phyloP scores from a whole-genome alignment of 352 stramenopile species.

The Phytophthora kernoviae region DNA sequence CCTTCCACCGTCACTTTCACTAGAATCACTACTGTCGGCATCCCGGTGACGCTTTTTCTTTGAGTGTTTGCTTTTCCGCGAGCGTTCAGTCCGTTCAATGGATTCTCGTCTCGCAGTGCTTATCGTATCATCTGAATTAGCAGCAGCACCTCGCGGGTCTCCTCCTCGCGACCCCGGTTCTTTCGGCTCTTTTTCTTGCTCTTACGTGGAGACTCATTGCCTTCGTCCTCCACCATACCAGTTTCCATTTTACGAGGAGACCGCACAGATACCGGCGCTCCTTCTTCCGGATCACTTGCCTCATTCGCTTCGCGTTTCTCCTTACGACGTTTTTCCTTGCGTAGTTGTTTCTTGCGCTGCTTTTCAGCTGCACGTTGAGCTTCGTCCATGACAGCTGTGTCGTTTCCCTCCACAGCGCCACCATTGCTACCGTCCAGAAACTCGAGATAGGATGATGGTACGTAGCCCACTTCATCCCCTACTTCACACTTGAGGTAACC shows the following conservation, averaged over 20 bases:
- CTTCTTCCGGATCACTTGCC: slow-evolving; percentile 48
- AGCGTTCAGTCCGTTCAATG: slow-evolving; percentile 25
- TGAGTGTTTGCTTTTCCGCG: slow-evolving; percentile 47
- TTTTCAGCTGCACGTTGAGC: slow-evolving; percentile 46
- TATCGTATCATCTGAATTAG: slow-evolving; percentile 14
- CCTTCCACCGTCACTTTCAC: slow-evolving; percentile 42
- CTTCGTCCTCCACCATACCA: slow-evolving; percentile 30
- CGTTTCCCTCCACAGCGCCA: slow-evolving; percentile 10
- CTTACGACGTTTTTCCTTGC: slow-evolving; percentile 64
- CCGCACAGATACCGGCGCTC: slow-evolving; percentile 15
- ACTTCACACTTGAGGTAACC: slow-evolving; percentile 86
- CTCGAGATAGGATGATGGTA: slow-evolving; percentile 85
- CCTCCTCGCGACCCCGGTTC: slow-evolving; percentile 37
- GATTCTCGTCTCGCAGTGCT: slow-evolving; percentile 31
- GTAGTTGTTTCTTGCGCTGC: slow-evolving; percentile 69
- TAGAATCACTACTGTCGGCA: slow-evolving; percentile 49
- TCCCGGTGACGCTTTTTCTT: slow-evolving; percentile 58
- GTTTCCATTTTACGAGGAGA: slow-evolving; percentile 52
- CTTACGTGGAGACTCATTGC: slow-evolving; percentile 56
- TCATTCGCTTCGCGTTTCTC: slow-evolving; percentile 34
- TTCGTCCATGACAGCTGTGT: slow-evolving; percentile 22
- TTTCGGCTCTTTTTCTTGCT: slow-evolving; percentile 70
- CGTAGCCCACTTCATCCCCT: slow-evolving; percentile 70
- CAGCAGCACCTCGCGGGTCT: background rate
- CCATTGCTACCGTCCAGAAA: slow-evolving; percentile 53